Percentiles rank a stretch among this genome's conserved stretches.
phyloP scores from a whole-genome alignment of 1,139 yeast species.

The Candida mesenterica region DNA sequence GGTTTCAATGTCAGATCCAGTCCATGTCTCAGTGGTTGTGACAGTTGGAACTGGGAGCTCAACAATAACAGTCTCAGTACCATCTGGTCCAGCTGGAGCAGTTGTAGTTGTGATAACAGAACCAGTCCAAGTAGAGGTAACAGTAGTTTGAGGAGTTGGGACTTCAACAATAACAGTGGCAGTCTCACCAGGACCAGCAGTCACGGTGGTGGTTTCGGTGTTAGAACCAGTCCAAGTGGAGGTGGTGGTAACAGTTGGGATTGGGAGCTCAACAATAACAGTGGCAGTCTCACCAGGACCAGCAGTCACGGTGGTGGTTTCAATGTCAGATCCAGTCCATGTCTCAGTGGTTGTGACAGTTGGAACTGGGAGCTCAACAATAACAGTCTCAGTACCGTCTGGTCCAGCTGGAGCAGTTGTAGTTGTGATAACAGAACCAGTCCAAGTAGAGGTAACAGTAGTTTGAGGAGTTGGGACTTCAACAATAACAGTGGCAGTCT shows the following conservation, averaged over 20 bases:
- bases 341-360: constrained; percentile 14
- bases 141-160: constrained; percentile 11
- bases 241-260: constrained; percentile 11
- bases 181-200: constrained; percentile 11
- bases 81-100: constrained; percentile 7
- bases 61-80: constrained; percentile 11
- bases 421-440: constrained; percentile 3
- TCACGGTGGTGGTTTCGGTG: constrained; percentile 8
- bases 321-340: constrained; percentile 9
- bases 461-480: constrained; percentile 3
- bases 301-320: constrained; percentile 11
- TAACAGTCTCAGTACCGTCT: constrained; percentile 16
- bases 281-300: constrained; percentile 12
- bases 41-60: constrained; percentile 9
- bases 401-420: constrained; percentile 9
- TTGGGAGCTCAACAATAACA: constrained; percentile 19
- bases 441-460: constrained; percentile 4
- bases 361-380: constrained; percentile 16
- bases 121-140: constrained; percentile 13
- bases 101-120: constrained; percentile 8
- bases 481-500: constrained; percentile 3
- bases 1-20: constrained; percentile 6
- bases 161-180: constrained; percentile 12
- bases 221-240: constrained; percentile 7
- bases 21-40: constrained; percentile 7